Percentiles rank a stretch among this genome's conserved stretches.
phyloP scores from a whole-genome alignment of 1,284 basidiomycete species.

The Farysia itapuensis region DNA sequence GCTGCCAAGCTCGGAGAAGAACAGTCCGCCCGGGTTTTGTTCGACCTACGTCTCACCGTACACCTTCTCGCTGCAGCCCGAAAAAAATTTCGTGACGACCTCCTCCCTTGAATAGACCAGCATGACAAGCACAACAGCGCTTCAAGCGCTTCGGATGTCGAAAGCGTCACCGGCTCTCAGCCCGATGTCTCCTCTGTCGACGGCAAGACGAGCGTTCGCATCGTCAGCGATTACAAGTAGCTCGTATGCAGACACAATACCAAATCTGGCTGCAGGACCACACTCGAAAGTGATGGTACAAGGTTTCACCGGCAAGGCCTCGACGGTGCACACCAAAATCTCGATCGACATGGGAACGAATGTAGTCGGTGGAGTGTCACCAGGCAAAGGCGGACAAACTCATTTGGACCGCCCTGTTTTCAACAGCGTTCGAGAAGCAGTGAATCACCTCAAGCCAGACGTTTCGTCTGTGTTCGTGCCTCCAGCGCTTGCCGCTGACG shows the following conservation, averaged over 20 bases:
- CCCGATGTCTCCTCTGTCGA: too few relatives aligned
- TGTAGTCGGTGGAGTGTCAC: conserved; percentile 40
- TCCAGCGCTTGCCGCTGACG: conserved; percentile 34
- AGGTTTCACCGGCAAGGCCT: conserved; percentile 51
- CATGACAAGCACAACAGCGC: too few relatives aligned
- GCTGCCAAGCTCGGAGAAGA: too few relatives aligned
- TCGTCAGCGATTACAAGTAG: neutral
- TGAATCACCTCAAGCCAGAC: conserved; percentile 20
- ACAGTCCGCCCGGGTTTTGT: too few relatives aligned
- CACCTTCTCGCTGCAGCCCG: too few relatives aligned
- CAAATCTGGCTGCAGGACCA: conserved; percentile 28
- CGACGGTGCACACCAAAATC: conserved; percentile 36
- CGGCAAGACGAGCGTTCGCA: neutral
- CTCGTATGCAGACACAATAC: conserved; percentile 27
- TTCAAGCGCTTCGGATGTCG: too few relatives aligned
- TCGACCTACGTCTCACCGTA: too few relatives aligned
- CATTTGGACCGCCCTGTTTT: conserved; percentile 40
- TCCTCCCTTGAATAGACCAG: too few relatives aligned
- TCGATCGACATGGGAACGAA: conserved; percentile 42
- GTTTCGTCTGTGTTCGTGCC: conserved; percentile 49
- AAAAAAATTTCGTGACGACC: too few relatives aligned
- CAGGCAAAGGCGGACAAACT: conserved; percentile 32
- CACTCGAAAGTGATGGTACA: conserved; percentile 42
- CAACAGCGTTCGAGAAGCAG: conserved; percentile 22
- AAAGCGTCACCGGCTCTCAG: too few relatives aligned